These are phyloP conservation scores for Colletotrichum siamense DNA, from an alignment of 2,329 filamentous ascomycete genomes.

Conservation along the genomic window DNA sequence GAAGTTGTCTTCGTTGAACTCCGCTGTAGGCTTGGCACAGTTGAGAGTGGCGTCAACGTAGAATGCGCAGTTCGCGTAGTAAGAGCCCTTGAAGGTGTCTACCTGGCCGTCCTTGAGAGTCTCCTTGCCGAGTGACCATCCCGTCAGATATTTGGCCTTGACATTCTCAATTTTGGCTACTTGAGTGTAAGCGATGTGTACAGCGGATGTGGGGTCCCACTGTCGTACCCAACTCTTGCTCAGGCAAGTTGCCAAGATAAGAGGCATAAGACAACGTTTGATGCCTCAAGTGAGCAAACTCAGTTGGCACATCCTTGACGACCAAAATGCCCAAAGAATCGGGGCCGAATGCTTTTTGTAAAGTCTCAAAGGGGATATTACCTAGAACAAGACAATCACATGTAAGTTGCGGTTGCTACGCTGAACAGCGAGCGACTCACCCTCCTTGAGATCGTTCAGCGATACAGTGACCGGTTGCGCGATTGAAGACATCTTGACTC, in stretches of 20 bases:
- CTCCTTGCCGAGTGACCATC: conserved; percentile 85
- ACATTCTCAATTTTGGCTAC: conserved; percentile 63
- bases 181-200: conserved; percentile 16
- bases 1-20: conserved; percentile 68
- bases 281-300: conserved; percentile 75
- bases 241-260: conserved; percentile 82
- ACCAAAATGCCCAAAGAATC: conserved; percentile 90
- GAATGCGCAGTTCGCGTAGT: conserved; percentile 84
- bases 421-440: conserved; percentile 40
- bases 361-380: conserved; percentile 68
- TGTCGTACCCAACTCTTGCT: conserved; percentile 70
- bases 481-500: conserved; percentile 45
- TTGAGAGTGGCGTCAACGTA: conserved; percentile 70
- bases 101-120: conserved; percentile 79
- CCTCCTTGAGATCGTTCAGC: conserved; percentile 63
- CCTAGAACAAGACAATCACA: conserved; percentile 46
- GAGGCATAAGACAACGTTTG: conserved; percentile 85
- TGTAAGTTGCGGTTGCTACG: conserved; percentile 2
- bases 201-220: background rate
- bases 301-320: conserved; percentile 81
- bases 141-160: conserved; percentile 68
- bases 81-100: conserved; percentile 83
- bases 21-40: conserved; percentile 63
- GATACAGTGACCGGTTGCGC: conserved; percentile 66
- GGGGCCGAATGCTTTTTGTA: conserved; percentile 86